phyloP scores from a whole-genome alignment of 2,329 filamentous ascomycete genomes.

The Nakataea oryzae region DNA sequence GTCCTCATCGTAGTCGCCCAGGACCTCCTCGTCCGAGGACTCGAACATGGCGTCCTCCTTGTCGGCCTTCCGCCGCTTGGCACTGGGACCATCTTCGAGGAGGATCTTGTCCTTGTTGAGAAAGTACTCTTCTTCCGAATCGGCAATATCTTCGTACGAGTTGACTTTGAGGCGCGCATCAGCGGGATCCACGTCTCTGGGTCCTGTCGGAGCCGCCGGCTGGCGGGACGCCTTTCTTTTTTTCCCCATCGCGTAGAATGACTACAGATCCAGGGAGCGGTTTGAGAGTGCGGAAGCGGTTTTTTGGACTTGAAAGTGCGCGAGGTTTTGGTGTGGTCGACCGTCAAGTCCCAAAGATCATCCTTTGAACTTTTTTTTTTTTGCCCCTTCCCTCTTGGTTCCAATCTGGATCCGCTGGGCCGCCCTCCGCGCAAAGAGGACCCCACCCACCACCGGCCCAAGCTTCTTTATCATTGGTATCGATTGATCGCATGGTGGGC shows the following conservation, averaged over 20 bases:
- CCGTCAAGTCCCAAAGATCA: not conserved
- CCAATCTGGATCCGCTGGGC: no score
- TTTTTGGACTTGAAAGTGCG: not conserved
- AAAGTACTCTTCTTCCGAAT: slow-evolving; percentile 92
- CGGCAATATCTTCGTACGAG: slow-evolving; percentile 75
- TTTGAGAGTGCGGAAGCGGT: not conserved
- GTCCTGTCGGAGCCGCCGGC: slow-evolving; percentile 32
- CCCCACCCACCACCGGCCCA: not conserved
- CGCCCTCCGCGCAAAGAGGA: no score
- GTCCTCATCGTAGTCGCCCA: slow-evolving; percentile 13
- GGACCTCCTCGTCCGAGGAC: slow-evolving; percentile 51
- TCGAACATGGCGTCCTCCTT: slow-evolving; percentile 56
- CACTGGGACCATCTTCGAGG: slow-evolving; percentile 69
- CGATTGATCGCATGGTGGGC: not conserved
- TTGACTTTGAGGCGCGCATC: slow-evolving; percentile 53
- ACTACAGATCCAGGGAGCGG: not conserved
- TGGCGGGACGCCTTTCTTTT: slow-evolving; percentile 60
- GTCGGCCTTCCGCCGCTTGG: slow-evolving; percentile 56
- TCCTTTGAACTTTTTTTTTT: not conserved
- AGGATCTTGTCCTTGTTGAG: slow-evolving; percentile 77
- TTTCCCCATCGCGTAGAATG: slow-evolving; percentile 38
- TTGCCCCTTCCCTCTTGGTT: not conserved
- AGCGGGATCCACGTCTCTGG: slow-evolving; percentile 41
- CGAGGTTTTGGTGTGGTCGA: not conserved
- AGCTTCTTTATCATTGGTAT: not conserved